Percentiles rank a stretch among this genome's conserved stretches.
These are phyloP conservation scores for Salvia miltiorrhiza DNA, from an alignment of 257 asterid species.

Conservation along the genomic window DNA sequence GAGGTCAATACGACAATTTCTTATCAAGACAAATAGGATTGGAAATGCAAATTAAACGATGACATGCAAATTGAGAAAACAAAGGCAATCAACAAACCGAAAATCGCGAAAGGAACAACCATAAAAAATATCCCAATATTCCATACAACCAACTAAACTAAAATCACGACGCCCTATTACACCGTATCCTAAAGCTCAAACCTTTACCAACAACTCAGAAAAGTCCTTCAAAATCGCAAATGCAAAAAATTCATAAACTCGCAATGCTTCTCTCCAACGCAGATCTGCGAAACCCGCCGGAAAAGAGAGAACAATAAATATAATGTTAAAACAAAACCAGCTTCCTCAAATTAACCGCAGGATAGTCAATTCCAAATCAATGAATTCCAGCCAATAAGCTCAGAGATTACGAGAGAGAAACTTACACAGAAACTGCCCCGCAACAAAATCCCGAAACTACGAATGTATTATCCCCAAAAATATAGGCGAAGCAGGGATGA, in stretches of 20 bases:
- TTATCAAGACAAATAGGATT: neutral
- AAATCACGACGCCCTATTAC: neutral
- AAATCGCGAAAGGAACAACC: constrained; percentile 13
- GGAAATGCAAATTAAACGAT: constrained; percentile 7
- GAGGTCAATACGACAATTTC: neutral
- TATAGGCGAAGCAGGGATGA: neutral
- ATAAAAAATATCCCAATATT: neutral
- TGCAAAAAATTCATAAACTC: neutral
- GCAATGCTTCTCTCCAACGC: constrained; percentile 19
- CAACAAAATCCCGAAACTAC: constrained; percentile 17
- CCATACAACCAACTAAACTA: neutral
- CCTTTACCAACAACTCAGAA: constrained; percentile 17
- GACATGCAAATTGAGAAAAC: neutral
- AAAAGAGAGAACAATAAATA: neutral
- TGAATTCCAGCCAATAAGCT: neutral
- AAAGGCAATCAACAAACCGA: constrained; percentile 9
- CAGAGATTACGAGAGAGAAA: constrained; percentile 15
- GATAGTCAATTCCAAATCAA: neutral
- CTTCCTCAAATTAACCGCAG: neutral
- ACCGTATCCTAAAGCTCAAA: constrained; percentile 25
- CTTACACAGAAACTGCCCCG: constrained; percentile 25
- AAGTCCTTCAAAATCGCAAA: constrained; percentile 15
- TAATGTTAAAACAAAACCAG: neutral
- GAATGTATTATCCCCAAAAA: neutral
- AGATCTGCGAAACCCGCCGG: constrained; percentile 21